Base-by-base conservation (phyloP, 371 early-diverging fungal genomes). In the Rhizopus arrhizus region DNA sequence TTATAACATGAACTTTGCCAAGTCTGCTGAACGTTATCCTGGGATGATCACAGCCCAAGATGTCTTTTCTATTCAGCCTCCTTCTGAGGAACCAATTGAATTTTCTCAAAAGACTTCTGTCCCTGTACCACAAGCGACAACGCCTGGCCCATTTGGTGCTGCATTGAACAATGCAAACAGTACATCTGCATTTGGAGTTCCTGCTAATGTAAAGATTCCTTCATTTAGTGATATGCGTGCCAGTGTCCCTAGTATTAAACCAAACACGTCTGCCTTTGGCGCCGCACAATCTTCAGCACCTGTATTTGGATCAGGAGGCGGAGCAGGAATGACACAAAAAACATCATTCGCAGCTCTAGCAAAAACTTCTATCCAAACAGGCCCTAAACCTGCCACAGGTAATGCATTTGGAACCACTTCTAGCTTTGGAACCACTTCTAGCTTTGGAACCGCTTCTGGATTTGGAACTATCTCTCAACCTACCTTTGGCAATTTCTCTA, bases 1-100 rank as follows among this genome's bases (percentile, higher is more conserved):
- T 54, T 75, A 73, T 36, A 74, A 73, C 45, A 57, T 59, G 8
- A 70, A 64, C 36, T 35, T 78, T 13, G 78, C 78, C 46, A 41
- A 32, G 32, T 10, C 8, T n/a, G 48, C 43, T 36, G 4, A 54
- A 42, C 3, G 41, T 11, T 65, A 56, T 29, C 4, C 22, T 3
- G 41, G 52, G 0, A 65, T 65, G 65, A 42, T 65, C 0, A 38
- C 35, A 3, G 59, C 59, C 0, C 3, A 56, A 13, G 53, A 55
- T 42, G 10, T 65, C 7, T 48, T 48, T 12, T 29, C 48, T 29
- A 48, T 48, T 29, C 48, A 48, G 7, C 48, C 48, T 10, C 48
- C 48, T 8, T 29, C 48, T 48, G 48, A 48, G 5, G 12, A 48
- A 9, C 7, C 58, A 9, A 46, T 33, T 8, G 45, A 58, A 11